Percentiles rank a stretch among this genome's conserved stretches.
Evolutionary conservation across 1,139 yeast genomes (phyloP).

Genomic region (Saccharomyces hybrid): DNA sequence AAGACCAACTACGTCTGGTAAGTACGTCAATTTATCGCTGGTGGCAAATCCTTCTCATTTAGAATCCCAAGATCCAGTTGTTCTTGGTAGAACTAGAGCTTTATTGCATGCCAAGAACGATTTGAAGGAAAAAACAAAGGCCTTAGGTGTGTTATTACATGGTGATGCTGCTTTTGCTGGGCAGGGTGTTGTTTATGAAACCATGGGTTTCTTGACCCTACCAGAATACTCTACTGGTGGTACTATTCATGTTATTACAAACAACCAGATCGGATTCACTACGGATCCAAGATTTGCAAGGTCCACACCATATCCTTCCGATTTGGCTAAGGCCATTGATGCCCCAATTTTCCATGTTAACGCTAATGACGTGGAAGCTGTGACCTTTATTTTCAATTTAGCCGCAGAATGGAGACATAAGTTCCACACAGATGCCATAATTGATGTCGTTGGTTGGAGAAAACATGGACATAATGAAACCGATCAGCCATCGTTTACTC

Average conservation of each 20-base stretch:
- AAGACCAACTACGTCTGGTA: slow-evolving; percentile 98
- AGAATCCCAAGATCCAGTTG: slow-evolving; percentile 99
- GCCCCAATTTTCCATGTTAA: slow-evolving; percentile 99
- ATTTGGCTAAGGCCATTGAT: slow-evolving; percentile 90
- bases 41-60: slow-evolving; percentile 99
- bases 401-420: slow-evolving; percentile 99
- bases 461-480: slow-evolving; percentile 99
- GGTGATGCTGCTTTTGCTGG: slow-evolving; percentile 99
- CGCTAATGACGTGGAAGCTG: slow-evolving; percentile 95
- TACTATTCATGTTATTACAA: slow-evolving; percentile 89
- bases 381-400: slow-evolving; percentile 81
- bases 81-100: slow-evolving; percentile 95
- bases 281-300: slow-evolving; percentile 97
- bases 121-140: slow-evolving; percentile 72
- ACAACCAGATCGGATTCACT: slow-evolving; percentile 98
- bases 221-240: slow-evolving; percentile 99
- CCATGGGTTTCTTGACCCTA: slow-evolving; percentile 86
- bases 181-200: slow-evolving; percentile 98
- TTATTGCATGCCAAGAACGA: slow-evolving; percentile 88
- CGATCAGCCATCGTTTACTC: slow-evolving; percentile 98
- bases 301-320: slow-evolving; percentile 97
- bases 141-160: slow-evolving; percentile 86
- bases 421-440: slow-evolving; percentile 91
- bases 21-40: slow-evolving; percentile 85
- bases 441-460: slow-evolving; percentile 97